Base-by-base conservation (phyloP, 139 green algal genomes). In the Chlamydomonas sphaeroides region DNA sequence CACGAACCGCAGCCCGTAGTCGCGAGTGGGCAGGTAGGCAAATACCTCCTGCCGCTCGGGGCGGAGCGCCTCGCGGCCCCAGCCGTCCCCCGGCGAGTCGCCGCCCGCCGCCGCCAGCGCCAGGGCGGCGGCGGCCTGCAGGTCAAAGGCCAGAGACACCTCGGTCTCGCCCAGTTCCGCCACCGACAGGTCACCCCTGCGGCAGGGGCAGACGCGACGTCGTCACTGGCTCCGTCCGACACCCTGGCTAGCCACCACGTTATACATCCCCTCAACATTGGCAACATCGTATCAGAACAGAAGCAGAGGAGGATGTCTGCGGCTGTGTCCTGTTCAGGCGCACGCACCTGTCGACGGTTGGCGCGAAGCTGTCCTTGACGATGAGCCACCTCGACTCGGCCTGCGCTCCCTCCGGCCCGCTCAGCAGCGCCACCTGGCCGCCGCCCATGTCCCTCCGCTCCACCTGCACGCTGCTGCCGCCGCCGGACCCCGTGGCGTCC, bases 1-100 rank as follows among this genome's bases (percentile, higher is more conserved):
- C 32, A 90, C 71, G 68, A 92, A 90, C 0, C 82, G 72, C 66
- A 90, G 72, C 3, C 89, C 89, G 65, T 92, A 92, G 49, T 68
- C 76, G 33, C 84, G 70, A 7, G 90, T 77, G 5, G 89, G 89
- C 56, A 92, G 84, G 67, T 87, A 92, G 0, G 89, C 86, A 79
- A 85, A 90, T 71, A 90, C 89, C 20, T 83, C 56, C 56, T 68
- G 56, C 10, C 38, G 36, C 11, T 53, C 15, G 11, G 45, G 45
- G 11, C 45, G 45, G 45, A 14, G 45, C 45, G 14, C 11, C n/a
- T n/a, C n/a, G n/a, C n/a, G n/a, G n/a, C n/a, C n/a, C n/a, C n/a
- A n/a, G n/a, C n/a, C n/a, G n/a, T n/a, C n/a, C n/a, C n/a, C n/a
- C 45, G 45, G 45, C 11, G 11, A 14, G 11, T 53, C 45, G 11